Base-by-base conservation (phyloP, 2,329 filamentous ascomycete species). In the Massarina eburnea region DNA sequence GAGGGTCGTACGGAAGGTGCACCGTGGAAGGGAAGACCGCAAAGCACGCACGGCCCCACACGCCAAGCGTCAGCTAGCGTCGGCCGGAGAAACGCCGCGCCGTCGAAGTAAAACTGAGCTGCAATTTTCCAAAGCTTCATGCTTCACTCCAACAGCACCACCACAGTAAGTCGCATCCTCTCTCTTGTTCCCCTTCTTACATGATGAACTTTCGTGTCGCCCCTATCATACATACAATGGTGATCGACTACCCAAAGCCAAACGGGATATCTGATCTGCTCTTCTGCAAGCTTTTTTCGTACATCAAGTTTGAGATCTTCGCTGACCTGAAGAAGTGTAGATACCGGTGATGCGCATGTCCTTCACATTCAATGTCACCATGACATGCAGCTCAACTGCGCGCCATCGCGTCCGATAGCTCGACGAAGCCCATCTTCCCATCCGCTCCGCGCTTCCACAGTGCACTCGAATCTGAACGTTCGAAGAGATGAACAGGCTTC, bases 181-280 rank as follows among this genome's bases (percentile, higher is more conserved):
- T 33, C 36, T 19, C 30, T 34, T 19, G 29, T 45, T 32, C 49
- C 15, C 15, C 12, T 39, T 21, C 39, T 53, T 26, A 53, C 45
- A 62, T 65, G 66, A 69, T 64, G 66, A 69, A 62, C 58, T 51
- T 60, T 59, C 54, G 66, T 69, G 66, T 69, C 66, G 66, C 66
- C 66, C 66, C 66, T 69, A 69, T 69, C 66, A 62, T 62, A 69
- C 62, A 50, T 64, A 52, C 42, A 54, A 66, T 69, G 66, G 63
- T 68, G 66, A 69, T 68, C 57, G 66, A 69, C 65, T 61, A n/a
- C 61, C 62, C 64, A 62, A 66, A 68, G 66, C 66, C 66, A 69
- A 69, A 69, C 61, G 66, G 64, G 64, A 69, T 57, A 55, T 58
- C 66, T 68, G 66, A 68, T 55, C 47, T 58, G 17, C 19, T 17